Evolutionary conservation across 2,329 filamentous ascomycete genomes (phyloP).

Genomic region (Emydomyces testavorans): DNA sequence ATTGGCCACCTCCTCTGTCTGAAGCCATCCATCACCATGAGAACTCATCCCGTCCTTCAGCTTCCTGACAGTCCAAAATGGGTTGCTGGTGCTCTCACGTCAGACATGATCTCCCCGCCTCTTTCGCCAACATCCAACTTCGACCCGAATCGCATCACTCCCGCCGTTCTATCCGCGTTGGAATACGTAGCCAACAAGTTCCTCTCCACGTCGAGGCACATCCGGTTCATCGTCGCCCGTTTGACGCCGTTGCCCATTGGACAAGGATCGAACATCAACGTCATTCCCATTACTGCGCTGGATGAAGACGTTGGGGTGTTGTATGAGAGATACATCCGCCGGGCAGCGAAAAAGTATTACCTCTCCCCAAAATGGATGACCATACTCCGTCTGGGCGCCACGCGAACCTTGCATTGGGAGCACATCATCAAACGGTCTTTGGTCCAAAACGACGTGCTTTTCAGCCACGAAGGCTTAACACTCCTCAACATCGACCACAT

Average conservation of each 20-base stretch:
- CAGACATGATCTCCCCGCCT: conserved; percentile 34
- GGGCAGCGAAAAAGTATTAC: conserved; percentile 29
- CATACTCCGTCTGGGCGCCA: conserved; percentile 19
- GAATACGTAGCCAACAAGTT: conserved; percentile 35
- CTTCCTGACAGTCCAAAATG: not conserved
- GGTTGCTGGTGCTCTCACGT: conserved; percentile 20
- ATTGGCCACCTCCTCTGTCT: not conserved
- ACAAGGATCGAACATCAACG: conserved; percentile 29
- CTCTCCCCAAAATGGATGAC: conserved; percentile 31
- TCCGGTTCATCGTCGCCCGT: conserved; percentile 33
- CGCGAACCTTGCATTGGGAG: conserved; percentile 17
- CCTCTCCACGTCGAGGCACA: conserved; percentile 30
- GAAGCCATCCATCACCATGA: not conserved
- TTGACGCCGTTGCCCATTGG: conserved; percentile 32
- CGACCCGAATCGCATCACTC: conserved; percentile 25
- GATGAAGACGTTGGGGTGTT: conserved; percentile 24
- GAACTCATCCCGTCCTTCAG: not conserved
- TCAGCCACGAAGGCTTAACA: conserved; percentile 35
- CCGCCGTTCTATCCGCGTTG: conserved; percentile 30
- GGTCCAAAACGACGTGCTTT: conserved; percentile 35
- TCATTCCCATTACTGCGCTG: conserved; percentile 29
- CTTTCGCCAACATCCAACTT: conserved; percentile 32
- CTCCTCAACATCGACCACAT: conserved; percentile 37
- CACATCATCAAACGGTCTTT: conserved; percentile 35
- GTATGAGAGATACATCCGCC: conserved; percentile 27